These are phyloP conservation scores for Stromatinia cepivora DNA, from an alignment of 2,329 filamentous ascomycete genomes.

Conservation along the genomic window DNA sequence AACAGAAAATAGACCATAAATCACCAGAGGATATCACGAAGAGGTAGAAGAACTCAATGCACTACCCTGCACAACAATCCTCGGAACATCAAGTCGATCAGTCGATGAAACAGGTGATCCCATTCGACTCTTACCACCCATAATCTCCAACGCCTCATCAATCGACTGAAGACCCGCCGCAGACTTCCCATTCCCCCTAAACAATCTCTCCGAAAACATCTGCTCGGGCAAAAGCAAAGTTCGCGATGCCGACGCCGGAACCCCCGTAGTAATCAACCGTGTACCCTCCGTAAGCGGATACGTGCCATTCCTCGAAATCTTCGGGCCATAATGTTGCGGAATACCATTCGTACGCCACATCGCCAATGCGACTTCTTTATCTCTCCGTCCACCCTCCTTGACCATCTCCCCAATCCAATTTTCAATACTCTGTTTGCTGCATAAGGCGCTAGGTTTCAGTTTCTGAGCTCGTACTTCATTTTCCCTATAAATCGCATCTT, in stretches of 20 bases:
- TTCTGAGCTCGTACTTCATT: not conserved
- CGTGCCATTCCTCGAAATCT: not conserved
- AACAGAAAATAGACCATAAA: too few species aligned
- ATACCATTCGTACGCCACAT: conserved; percentile 11
- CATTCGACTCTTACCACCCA: not conserved
- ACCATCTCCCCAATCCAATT: conserved; percentile 8
- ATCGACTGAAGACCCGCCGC: not conserved
- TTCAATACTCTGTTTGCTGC: conserved; percentile 4
- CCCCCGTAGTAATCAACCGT: not conserved
- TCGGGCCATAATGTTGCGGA: conserved; percentile 10
- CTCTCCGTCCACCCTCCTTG: not conserved
- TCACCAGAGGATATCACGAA: not conserved
- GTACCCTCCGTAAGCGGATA: not conserved
- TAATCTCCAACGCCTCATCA: not conserved
- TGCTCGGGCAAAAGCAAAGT: not conserved
- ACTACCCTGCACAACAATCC: not conserved
- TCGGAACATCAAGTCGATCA: not conserved
- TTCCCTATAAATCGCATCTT: not conserved
- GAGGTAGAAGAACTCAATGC: not conserved
- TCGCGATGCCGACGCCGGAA: not conserved
- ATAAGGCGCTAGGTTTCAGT: not conserved
- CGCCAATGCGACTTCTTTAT: not conserved
- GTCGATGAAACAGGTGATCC: not conserved
- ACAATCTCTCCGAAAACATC: conserved; percentile 15
- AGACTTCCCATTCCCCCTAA: not conserved